phyloP scores from a whole-genome alignment of 129 eudicot species.

The Ambrosia artemisiifolia region DNA sequence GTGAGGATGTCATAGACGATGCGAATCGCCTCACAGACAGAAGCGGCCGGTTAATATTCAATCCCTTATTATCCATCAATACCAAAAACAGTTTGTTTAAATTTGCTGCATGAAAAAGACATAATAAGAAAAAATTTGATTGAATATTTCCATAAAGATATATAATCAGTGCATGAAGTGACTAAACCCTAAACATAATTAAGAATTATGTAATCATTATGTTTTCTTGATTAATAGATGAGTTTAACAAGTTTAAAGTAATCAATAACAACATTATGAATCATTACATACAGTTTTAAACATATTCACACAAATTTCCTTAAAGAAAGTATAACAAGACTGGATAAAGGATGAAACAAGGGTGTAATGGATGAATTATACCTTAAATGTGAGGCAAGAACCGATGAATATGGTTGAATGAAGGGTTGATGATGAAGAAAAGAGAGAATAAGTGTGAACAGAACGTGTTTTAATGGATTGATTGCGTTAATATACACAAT shows the following conservation, averaged over 20 bases:
- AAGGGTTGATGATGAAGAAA: slow-evolving; percentile 13
- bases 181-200: slow-evolving; percentile 20
- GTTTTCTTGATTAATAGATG: background rate
- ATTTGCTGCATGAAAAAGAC: slow-evolving; percentile 15
- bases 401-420: background rate
- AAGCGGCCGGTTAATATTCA: slow-evolving; percentile 58
- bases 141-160: background rate
- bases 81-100: slow-evolving; percentile 33
- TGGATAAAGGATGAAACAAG: background rate
- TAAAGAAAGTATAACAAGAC: background rate
- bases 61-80: slow-evolving; percentile 55
- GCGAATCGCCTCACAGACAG: slow-evolving; percentile 63
- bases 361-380: background rate
- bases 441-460: background rate
- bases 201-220: slow-evolving; percentile 10
- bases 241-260: background rate
- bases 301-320: background rate
- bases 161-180: background rate
- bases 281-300: background rate
- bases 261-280: background rate
- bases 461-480: background rate
- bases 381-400: slow-evolving; percentile 20
- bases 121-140: slow-evolving; percentile 27
- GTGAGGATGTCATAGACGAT: slow-evolving; percentile 14
- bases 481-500: background rate